Evolutionary conservation across 2,329 filamentous ascomycete species (phyloP).

Genomic region (Helotiales sp.): DNA sequence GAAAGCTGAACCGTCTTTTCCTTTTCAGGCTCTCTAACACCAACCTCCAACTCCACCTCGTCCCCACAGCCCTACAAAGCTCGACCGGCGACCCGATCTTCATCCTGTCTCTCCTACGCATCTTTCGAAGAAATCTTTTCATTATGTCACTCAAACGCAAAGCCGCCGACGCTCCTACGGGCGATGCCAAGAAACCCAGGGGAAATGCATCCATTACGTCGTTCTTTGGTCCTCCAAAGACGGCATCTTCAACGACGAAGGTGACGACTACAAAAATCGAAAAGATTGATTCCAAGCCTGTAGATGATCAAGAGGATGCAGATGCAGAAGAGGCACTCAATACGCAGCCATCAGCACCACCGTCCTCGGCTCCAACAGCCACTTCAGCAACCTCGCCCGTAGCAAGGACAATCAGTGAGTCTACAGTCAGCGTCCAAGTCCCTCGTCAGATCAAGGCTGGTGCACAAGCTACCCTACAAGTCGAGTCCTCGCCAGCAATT

Average conservation of each 20-base stretch:
- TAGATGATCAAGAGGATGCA: too few species aligned
- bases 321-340: neutral
- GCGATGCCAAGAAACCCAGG: slow-evolving; percentile 69
- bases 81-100: neutral
- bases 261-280: slow-evolving; percentile 31
- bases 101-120: slow-evolving; percentile 26
- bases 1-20: slow-evolving; percentile 1
- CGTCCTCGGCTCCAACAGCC: slow-evolving; percentile 17
- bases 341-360: neutral
- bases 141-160: slow-evolving; percentile 63
- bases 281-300: too few species aligned
- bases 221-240: slow-evolving; percentile 72
- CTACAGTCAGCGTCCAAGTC: too few species aligned
- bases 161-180: slow-evolving; percentile 47
- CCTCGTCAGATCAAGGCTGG: too few species aligned
- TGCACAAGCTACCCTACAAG: too few species aligned
- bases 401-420: too few species aligned
- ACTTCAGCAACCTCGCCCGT: too few species aligned
- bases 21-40: neutral
- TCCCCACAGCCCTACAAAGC: neutral
- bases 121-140: slow-evolving; percentile 7
- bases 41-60: slow-evolving; percentile 2
- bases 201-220: slow-evolving; percentile 79
- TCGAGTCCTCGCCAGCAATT: slow-evolving; percentile 26
- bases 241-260: slow-evolving; percentile 41